Conservation (phyloP, 176 grass and related monocot genomes). For the Oropetium thomaeum region DNA sequence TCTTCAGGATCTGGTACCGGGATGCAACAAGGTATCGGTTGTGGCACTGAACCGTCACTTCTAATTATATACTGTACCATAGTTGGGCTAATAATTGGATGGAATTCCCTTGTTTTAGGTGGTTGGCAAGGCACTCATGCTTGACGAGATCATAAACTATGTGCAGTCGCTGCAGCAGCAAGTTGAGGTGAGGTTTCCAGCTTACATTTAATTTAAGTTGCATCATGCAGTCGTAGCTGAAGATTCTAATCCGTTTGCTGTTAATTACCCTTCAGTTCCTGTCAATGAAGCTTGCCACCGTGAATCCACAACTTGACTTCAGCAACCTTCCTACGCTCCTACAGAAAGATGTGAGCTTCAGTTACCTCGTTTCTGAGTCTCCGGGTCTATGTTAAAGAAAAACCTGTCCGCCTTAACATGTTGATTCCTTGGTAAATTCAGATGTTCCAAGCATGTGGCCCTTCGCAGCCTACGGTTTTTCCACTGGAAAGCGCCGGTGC, state of each 20-base stretch:
- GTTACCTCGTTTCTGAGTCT: neutral
- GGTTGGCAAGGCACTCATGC: constrained; percentile 79
- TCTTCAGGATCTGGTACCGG: constrained; percentile 85
- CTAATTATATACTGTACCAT: neutral
- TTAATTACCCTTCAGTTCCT: constrained; percentile 58
- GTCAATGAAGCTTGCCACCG: constrained; percentile 93
- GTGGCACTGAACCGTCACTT: neutral
- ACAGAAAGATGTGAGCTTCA: constrained; percentile 76
- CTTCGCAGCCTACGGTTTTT: constrained; percentile 47
- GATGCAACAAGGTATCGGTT: constrained; percentile 74
- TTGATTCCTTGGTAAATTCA: constrained; percentile 28
- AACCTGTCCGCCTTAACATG: constrained; percentile 6
- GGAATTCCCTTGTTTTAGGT: constrained; percentile 37
- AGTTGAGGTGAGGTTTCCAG: constrained; percentile 55
- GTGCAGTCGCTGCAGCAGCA: constrained; percentile 87
- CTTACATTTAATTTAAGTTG: neutral
- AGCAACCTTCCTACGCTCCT: constrained; percentile 57
- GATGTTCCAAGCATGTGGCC: constrained; percentile 63
- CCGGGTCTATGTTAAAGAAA: neutral
- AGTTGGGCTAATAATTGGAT: constrained; percentile 30
- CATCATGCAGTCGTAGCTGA: neutral
- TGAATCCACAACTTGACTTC: constrained; percentile 82
- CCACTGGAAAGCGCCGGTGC: constrained; percentile 58
- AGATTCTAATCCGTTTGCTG: constrained; percentile 11
- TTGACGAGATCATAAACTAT: constrained; percentile 95